phyloP scores from a whole-genome alignment of 345 rosid genomes.

The Euphorbia lathyris region DNA sequence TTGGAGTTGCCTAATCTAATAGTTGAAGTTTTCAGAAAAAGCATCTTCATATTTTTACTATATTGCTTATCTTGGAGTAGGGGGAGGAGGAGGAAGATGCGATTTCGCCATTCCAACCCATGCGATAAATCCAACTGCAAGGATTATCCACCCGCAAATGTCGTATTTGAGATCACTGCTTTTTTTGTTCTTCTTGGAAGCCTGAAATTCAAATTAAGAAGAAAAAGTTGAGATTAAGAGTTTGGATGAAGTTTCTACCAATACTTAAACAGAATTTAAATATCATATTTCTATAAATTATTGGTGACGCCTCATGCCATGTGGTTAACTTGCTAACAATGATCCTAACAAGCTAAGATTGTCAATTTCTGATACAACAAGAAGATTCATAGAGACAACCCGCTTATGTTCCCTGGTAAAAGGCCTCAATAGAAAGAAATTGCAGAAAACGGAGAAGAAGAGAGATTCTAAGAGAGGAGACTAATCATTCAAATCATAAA shows the following conservation, averaged over 20 bases:
- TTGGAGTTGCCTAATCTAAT: slow-evolving; percentile 8
- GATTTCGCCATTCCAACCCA: slow-evolving; percentile 30
- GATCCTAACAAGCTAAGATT: no score
- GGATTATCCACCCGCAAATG: slow-evolving; percentile 29
- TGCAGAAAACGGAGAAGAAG: no score
- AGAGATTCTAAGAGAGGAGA: no score
- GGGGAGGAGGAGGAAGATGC: slow-evolving; percentile 24
- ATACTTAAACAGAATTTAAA: neutral
- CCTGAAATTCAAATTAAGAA: slow-evolving; percentile 15
- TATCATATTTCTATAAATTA: neutral
- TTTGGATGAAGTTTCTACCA: neutral
- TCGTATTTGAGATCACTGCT: slow-evolving; percentile 24
- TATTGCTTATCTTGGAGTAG: slow-evolving; percentile 32
- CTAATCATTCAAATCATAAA: no score
- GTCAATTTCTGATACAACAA: no score
- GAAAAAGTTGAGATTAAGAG: neutral
- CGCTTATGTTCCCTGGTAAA: no score
- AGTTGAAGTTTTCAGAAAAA: slow-evolving; percentile 19
- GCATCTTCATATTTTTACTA: slow-evolving; percentile 20
- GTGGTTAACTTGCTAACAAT: neutral
- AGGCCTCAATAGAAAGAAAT: no score
- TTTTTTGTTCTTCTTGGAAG: slow-evolving; percentile 24
- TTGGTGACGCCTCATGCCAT: neutral
- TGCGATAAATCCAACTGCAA: slow-evolving; percentile 27
- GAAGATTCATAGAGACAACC: no score